phyloP scores from a whole-genome alignment of 208 protist genomes.

The Trypanosoma cruzi region DNA sequence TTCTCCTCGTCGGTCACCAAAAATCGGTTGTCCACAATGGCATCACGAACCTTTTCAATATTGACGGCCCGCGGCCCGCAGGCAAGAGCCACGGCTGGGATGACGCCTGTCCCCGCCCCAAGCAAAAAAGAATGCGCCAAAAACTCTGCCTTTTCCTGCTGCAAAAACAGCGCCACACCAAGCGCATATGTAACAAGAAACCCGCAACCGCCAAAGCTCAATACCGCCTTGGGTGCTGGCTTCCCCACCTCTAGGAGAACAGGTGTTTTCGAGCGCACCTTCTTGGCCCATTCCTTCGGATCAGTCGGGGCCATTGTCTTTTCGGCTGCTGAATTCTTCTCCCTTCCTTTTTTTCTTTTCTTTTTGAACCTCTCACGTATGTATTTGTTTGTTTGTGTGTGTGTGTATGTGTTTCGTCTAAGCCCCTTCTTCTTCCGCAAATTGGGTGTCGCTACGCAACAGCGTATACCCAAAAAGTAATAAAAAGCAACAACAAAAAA shows the following conservation, averaged over 20 bases:
- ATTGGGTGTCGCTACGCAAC: background rate
- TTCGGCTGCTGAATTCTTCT: background rate
- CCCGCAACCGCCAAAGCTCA: constrained; percentile 87
- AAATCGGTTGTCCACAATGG: constrained; percentile 81
- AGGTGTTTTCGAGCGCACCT: constrained; percentile 84
- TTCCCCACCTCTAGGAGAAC: constrained; percentile 84
- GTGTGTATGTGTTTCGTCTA: no score
- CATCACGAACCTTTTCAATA: constrained; percentile 81
- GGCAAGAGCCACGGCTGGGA: constrained; percentile 82
- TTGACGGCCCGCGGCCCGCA: constrained; percentile 69
- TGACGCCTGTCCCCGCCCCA: constrained; percentile 76
- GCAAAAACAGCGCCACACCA: constrained; percentile 88
- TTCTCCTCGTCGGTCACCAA: constrained; percentile 75
- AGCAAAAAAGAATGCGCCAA: constrained; percentile 76
- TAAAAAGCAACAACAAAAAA: no score
- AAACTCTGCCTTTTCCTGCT: constrained; percentile 84
- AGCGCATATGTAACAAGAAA: constrained; percentile 89
- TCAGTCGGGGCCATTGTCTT: constrained; percentile 55
- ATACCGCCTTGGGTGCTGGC: constrained; percentile 73
- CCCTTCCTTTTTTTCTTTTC: constrained; percentile 10
- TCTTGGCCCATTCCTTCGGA: constrained; percentile 67
- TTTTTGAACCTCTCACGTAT: constrained; percentile 3
- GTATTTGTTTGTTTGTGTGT: background rate
- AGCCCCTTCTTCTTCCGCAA: background rate
- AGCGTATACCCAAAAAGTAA: no score